Base-by-base conservation (phyloP, 306 rosid species). In the Inga leiocalycina region DNA sequence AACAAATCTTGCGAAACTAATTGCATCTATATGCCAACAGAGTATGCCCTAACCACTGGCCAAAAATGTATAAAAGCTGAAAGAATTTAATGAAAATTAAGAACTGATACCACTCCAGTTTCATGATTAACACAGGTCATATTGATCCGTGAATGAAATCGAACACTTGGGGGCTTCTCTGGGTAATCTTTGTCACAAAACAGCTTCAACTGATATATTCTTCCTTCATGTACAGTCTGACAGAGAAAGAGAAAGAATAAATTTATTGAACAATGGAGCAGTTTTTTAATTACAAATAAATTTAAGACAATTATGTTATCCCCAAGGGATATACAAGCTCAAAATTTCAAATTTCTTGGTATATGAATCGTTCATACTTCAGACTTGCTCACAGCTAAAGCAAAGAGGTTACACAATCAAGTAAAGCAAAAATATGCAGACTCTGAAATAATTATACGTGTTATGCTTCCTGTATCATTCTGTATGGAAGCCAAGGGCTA, bases 101-200 rank as follows among this genome's bases (percentile, higher is more conserved):
- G 87, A 83, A 61, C 75, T 84, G 81, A 86, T 97, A 97, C 99
- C 97, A 91, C 97, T 87, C 99, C 99, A 74, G 95, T 92, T 92
- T 97, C 99, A 87, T 97, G 99, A 90, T 91, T 97, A 84, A 97
- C 98, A 81, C 98, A 94, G 74, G 98, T 91, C 95, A 94, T 92
- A 89, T 97, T 97, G 89, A 97, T 68, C 84, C 99, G 90, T 59
- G 99, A 97, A 91, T 97, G 99, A 86, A 97, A 97, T 34, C 98
- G 98, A 87, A 94, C 98, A 82, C 89, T 94, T 56, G 99, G 99
- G 76, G 98, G 95, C 91, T 92, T 97, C 85, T 97, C 99, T 3
- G 99, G 99, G 91, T 97, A 97, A 88, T 97, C 99, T 87, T 97
- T 97, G 85, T 94, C 98, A 81, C 99, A 97, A 71, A 97, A 97